Evolutionary conservation across 2,329 filamentous ascomycete species (phyloP), one percentile per base, ranked within the genome.

Genomic region (Penicillium sp.): DNA sequence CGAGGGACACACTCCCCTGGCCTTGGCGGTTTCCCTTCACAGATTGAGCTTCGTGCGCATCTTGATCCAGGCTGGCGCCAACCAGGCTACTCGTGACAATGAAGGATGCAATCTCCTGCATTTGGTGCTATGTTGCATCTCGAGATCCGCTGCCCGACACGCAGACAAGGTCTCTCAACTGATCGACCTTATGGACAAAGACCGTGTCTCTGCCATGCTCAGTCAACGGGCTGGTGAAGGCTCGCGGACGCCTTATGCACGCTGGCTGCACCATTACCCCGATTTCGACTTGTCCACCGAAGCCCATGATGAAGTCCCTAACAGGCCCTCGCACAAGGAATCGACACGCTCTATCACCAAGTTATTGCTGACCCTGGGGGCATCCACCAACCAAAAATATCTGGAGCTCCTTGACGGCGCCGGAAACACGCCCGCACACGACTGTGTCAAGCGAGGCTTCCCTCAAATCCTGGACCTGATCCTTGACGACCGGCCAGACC

Each of bases 21-120:
- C 87, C 58, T 73, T 91, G 10, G 90, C 91, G 1, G 89, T 87
- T 63, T 76, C 80, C 2, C 76, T 85, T 3, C 71, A 68, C 37
- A 67, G 68, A 6, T 38, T 63, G 8, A 65, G 59, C 16, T 73
- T 69, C 35, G 75, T 84, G 16, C 84, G 85, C 68, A 79, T 86
- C 0, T 81, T 96, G 38, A 81, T 94, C 54, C 79, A 83, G 1
- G 85, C 84, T 28, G 90, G 89, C 3, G 90, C 90, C 2, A 86
- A 95, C 70, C 88, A 91, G 70, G 85, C 85, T 0, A 78, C 78
- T 37, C 87, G 87, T 26, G 88, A 91, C 70, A 77, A 76, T 10
- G 71, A 77, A 3, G 86, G 86, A 11, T 82, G 85, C 65, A 96
- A 94, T 67, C 78, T 94, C 16, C 64, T 94, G 1, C 92, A 96